Percentiles rank a stretch among this genome's conserved stretches.
phyloP scores from a whole-genome alignment of 768 basidiomycete genomes.

The Trametes cinnabarina region DNA sequence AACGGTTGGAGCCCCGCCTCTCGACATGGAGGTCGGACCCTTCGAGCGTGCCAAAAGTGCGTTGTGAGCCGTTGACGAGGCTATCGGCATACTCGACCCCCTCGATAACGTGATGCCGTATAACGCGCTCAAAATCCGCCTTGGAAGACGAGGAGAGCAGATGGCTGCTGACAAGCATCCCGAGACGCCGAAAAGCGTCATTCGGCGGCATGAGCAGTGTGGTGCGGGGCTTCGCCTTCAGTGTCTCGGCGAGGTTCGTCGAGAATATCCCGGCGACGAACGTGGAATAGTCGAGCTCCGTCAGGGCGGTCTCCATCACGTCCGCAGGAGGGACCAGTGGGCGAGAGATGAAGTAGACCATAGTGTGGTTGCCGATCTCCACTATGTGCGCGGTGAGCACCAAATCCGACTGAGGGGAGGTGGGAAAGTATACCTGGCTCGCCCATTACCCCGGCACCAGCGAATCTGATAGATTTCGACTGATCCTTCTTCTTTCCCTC shows the following conservation, averaged over 20 bases:
- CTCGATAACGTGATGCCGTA: constrained; percentile 83
- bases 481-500: constrained; percentile 40
- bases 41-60: constrained; percentile 78
- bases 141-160: constrained; percentile 78
- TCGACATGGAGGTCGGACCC: constrained; percentile 79
- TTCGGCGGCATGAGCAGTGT: constrained; percentile 90
- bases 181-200: constrained; percentile 82
- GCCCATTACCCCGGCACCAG: constrained; percentile 76
- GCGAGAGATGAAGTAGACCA: constrained; percentile 88
- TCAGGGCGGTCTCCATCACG: constrained; percentile 75
- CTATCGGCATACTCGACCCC: constrained; percentile 69
- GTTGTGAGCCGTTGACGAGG: constrained; percentile 61
- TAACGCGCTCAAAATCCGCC: constrained; percentile 75
- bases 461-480: constrained; percentile 68
- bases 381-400: constrained; percentile 42
- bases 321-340: constrained; percentile 82
- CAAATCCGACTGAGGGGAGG: neutral
- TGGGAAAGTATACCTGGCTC: constrained; percentile 57
- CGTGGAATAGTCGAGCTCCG: constrained; percentile 80
- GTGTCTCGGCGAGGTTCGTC: constrained; percentile 69
- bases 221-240: constrained; percentile 63
- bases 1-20: constrained; percentile 44
- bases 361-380: constrained; percentile 59
- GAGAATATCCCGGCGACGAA: constrained; percentile 92
- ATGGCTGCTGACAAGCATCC: constrained; percentile 80